Conservation (phyloP, 352 stramenopile species). For the Phytophthora macrochlamydospora region DNA sequence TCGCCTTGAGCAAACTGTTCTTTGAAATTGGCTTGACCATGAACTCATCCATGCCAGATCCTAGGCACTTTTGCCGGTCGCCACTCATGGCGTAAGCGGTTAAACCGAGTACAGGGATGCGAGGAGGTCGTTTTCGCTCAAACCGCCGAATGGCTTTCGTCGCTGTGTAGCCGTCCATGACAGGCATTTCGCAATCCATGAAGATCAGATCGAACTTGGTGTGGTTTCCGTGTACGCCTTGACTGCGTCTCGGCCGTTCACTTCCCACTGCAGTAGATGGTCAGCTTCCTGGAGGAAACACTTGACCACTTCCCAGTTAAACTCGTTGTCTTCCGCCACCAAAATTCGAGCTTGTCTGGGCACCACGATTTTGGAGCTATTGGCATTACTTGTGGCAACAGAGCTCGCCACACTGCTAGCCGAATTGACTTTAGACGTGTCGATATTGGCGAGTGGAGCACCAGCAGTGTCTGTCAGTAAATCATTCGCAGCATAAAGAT, state of each 20-base stretch:
- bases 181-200: conserved; percentile 86
- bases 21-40: conserved; percentile 85
- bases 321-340: conserved; percentile 80
- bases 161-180: conserved; percentile 83
- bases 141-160: conserved; percentile 67
- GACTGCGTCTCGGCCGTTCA: conserved; percentile 69
- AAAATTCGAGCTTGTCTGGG: conserved; percentile 66
- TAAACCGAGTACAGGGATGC: conserved; percentile 69
- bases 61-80: conserved; percentile 75
- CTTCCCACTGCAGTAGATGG: conserved; percentile 72
- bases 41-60: conserved; percentile 77
- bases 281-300: conserved; percentile 78
- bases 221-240: conserved; percentile 60
- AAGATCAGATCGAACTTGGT: conserved; percentile 71
- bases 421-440: conserved; percentile 42
- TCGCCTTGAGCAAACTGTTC: conserved; percentile 59
- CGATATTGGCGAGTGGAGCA: conserved; percentile 15
- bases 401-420: conserved; percentile 49
- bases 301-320: conserved; percentile 83
- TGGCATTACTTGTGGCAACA: conserved; percentile 26
- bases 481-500: conserved; percentile 55
- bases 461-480: conserved; percentile 40
- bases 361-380: conserved; percentile 44
- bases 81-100: conserved; percentile 80
- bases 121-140: conserved; percentile 59